These are phyloP conservation scores for Rhizopogon roseolus DNA, from an alignment of 768 basidiomycete species.

Conservation along the genomic window DNA sequence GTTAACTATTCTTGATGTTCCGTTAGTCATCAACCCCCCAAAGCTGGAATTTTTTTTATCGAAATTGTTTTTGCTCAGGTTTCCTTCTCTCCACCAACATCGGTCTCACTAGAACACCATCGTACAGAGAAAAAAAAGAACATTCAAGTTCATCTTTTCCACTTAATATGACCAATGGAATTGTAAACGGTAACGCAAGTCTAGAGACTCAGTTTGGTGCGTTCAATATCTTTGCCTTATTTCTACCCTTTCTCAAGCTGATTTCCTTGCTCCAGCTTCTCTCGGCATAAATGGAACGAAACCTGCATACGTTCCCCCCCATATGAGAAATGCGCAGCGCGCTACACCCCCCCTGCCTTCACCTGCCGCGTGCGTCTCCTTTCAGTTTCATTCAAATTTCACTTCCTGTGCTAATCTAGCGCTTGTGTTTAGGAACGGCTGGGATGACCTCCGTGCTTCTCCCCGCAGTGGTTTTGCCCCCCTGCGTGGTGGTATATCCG, in stretches of 20 bases:
- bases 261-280: slow-evolving; percentile 44
- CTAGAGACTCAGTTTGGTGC: slow-evolving; percentile 74
- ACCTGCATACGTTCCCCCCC: slow-evolving; percentile 86
- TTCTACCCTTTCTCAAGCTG: neutral
- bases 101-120: slow-evolving; percentile 27
- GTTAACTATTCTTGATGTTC: neutral
- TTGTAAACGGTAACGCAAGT: slow-evolving; percentile 71
- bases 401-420: slow-evolving; percentile 13
- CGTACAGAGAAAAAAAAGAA: slow-evolving; percentile 17
- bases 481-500: slow-evolving; percentile 37
- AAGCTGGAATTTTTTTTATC: slow-evolving; percentile 20
- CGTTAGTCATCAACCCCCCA: slow-evolving; percentile 24
- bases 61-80: slow-evolving; percentile 8
- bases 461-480: slow-evolving; percentile 46
- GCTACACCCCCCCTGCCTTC: slow-evolving; percentile 56
- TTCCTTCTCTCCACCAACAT: slow-evolving; percentile 26
- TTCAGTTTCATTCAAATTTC: slow-evolving; percentile 8
- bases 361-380: slow-evolving; percentile 47
- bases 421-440: slow-evolving; percentile 49
- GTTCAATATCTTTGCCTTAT: slow-evolving; percentile 19
- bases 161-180: slow-evolving; percentile 87
- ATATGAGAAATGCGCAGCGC: slow-evolving; percentile 83
- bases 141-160: slow-evolving; percentile 25
- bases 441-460: slow-evolving; percentile 70
- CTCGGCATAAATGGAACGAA: slow-evolving; percentile 66